phyloP scores from a whole-genome alignment of 2,329 filamentous ascomycete genomes.

The Ophiostoma pallidulum region DNA sequence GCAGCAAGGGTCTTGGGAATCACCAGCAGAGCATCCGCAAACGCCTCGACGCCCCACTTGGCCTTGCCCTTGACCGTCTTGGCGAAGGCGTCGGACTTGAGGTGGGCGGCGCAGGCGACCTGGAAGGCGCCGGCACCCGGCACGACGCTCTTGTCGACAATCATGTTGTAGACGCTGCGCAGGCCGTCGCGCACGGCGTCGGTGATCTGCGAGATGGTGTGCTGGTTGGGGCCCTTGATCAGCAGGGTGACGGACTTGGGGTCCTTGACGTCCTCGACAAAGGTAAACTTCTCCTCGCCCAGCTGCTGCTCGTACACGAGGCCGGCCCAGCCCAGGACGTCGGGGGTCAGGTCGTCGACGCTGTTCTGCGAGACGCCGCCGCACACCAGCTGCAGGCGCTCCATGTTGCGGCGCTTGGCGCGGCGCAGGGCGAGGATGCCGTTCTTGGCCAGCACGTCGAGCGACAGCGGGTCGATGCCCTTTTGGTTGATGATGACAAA shows the following conservation, averaged over 20 bases:
- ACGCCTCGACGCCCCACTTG: conserved; percentile 89
- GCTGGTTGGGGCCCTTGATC: conserved; percentile 95
- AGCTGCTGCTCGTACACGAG: conserved; percentile 95
- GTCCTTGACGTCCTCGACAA: conserved; percentile 96
- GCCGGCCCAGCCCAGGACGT: conserved; percentile 90
- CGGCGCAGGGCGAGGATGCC: conserved; percentile 88
- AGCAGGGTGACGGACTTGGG: conserved; percentile 95
- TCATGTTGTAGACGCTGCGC: conserved; percentile 97
- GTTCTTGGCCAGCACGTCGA: conserved; percentile 96
- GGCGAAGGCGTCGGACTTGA: conserved; percentile 76
- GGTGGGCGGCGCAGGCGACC: conserved; percentile 78
- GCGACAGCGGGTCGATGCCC: conserved; percentile 90
- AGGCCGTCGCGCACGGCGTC: conserved; percentile 93
- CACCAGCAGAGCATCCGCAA: conserved; percentile 86
- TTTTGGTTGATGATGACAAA: conserved; percentile 99
- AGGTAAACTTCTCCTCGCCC: conserved; percentile 98
- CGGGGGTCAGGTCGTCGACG: conserved; percentile 81
- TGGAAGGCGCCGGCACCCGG: conserved; percentile 95
- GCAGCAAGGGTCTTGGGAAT: conserved; percentile 97
- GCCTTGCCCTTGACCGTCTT: conserved; percentile 96
- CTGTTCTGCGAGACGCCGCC: conserved; percentile 91
- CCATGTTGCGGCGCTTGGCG: conserved; percentile 98
- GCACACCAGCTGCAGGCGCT: conserved; percentile 88
- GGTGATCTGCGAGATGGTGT: conserved; percentile 94
- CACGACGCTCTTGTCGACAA: conserved; percentile 93